Evolutionary conservation across 2,329 filamentous ascomycete species (phyloP).

Genomic region (Acrodontium crateriforme): DNA sequence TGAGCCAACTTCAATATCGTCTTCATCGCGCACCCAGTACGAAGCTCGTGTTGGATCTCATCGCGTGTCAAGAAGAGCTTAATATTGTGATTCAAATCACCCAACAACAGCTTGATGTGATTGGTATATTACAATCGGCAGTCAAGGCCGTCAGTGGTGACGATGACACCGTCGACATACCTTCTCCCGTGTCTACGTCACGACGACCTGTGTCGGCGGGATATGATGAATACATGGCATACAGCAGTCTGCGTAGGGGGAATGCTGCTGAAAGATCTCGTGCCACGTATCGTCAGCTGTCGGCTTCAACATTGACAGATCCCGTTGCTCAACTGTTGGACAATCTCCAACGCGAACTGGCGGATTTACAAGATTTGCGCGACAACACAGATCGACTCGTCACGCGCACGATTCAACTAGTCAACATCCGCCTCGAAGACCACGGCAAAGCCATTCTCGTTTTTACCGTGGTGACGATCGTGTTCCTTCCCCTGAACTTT

Average conservation of each 20-base stretch:
- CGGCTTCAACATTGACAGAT: constrained; percentile 23
- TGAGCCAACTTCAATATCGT: constrained; percentile 30
- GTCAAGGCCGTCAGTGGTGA: not conserved
- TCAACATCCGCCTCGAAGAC: constrained; percentile 33
- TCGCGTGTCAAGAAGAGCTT: constrained; percentile 31
- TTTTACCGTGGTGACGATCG: constrained; percentile 31
- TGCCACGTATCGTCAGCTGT: constrained; percentile 22
- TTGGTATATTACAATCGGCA: constrained; percentile 17
- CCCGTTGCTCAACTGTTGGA: constrained; percentile 26
- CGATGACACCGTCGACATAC: not conserved
- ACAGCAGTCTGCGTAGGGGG: too few species aligned
- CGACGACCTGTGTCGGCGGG: constrained; percentile 1
- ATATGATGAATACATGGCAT: constrained; percentile 3
- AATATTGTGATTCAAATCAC: constrained; percentile 32
- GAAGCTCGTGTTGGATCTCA: constrained; percentile 31
- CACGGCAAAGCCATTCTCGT: constrained; percentile 31
- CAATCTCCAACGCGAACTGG: constrained; percentile 27
- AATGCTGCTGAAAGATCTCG: too few species aligned
- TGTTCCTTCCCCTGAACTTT: constrained; percentile 32
- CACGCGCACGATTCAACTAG: constrained; percentile 30
- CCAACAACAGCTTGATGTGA: constrained; percentile 27
- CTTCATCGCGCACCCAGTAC: constrained; percentile 28
- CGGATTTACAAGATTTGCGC: constrained; percentile 26
- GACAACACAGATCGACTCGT: constrained; percentile 31
- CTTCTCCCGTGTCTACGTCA: not conserved